Base-by-base conservation (phyloP, 208 protist species). In the Leishmania aethiopica region DNA sequence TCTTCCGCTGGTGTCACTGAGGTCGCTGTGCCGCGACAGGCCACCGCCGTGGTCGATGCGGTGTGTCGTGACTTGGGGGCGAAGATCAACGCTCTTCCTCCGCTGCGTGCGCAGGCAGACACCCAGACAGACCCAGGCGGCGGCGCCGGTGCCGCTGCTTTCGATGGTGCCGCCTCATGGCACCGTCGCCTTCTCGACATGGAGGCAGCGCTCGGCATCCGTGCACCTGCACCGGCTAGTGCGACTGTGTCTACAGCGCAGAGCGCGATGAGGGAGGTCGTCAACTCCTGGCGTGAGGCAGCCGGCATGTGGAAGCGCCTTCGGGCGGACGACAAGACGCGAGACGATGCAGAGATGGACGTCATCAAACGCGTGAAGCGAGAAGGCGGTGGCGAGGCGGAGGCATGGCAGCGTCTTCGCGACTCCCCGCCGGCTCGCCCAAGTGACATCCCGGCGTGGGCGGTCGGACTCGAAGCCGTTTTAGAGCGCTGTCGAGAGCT, bases 131-230 rank as follows among this genome's bases (percentile, higher is more conserved):
- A 79, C 22, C 40, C 10, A 7, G 37, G n/a, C 49, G 32, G n/a
- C 7, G 32, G 49, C 32, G 35, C 15, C 51, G 47, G 32, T 42
- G 47, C 47, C 11, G 71, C 71, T 32, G 22, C 32, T 47, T 11
- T 40, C 22, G 74, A 77, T n/a, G 37, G 47, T 35, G 47, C 74
- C 3, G 45, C 60, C 7, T n/a, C 67, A 22, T 28, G 83, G 73
- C 67, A 80, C 42, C 73, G 35, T 2, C 57, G 67, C 32, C 37
- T 86, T 64, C 40, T 22, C 1, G 53, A 79, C 37, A 59, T 86
- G 78, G 74, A 86, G 55, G 53, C 49, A 19, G 83, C 83, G 2
- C 72, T 86, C 22, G 83, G 83, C 19, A 75, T 86, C 55, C 67
- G 19, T 32, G 60, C 51, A 2, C 35, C 45, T 25, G 0, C 25